Conservation (phyloP, 140 eudicot genomes). For the Anethum foeniculum region DNA sequence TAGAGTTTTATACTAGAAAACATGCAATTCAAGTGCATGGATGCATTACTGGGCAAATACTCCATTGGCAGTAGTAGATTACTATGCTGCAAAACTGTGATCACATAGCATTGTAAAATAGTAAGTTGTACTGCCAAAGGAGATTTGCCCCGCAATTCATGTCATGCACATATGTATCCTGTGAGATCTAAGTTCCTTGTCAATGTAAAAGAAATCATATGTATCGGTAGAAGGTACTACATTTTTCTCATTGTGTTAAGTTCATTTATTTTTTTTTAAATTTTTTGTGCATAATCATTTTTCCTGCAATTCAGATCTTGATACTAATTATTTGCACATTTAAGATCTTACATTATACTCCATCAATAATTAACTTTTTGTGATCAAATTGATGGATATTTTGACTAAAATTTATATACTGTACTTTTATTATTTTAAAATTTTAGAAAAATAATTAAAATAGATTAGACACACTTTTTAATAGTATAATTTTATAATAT, state of each 20-base stretch:
- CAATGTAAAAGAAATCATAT: too few relatives aligned
- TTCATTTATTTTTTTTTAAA: too few relatives aligned
- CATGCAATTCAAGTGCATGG: slow-evolving; percentile 2
- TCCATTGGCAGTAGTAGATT: slow-evolving; percentile 7
- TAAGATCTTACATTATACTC: background rate
- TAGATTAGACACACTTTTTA: too few relatives aligned
- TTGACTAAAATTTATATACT: too few relatives aligned
- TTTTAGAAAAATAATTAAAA: too few relatives aligned
- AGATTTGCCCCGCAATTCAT: slow-evolving; percentile 15
- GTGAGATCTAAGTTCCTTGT: background rate
- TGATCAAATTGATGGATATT: too few relatives aligned
- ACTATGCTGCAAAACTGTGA: background rate
- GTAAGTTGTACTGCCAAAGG: slow-evolving; percentile 13
- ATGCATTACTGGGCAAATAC: slow-evolving; percentile 13
- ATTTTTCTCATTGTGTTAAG: background rate
- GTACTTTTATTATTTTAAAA: too few relatives aligned
- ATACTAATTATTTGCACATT: background rate
- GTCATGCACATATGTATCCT: background rate
- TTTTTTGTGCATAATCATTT: background rate
- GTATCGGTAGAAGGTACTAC: background rate
- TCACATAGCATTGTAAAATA: background rate
- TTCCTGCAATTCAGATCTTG: background rate
- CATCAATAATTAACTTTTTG: too few relatives aligned
- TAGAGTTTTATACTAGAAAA: too few relatives aligned
- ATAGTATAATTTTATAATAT: too few relatives aligned